These are phyloP conservation scores for Lipomyces chichibuensis DNA, from an alignment of 805 yeast species.

Conservation along the genomic window DNA sequence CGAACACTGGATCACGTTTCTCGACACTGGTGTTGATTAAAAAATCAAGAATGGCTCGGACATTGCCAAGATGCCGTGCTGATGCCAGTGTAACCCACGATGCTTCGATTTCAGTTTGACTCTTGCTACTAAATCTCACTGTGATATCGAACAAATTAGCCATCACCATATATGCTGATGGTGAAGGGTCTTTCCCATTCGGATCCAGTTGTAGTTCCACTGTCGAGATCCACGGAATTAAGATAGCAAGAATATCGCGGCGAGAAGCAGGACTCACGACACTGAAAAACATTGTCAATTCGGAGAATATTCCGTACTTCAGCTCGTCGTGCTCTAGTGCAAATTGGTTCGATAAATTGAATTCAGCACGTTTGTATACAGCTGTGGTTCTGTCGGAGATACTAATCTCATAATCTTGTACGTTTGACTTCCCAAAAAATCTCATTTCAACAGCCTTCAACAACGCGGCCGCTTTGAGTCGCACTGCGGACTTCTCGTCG, in stretches of 20 bases:
- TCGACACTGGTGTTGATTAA: slow-evolving; percentile 68
- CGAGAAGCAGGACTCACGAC: slow-evolving; percentile 62
- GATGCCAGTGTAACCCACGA: slow-evolving; percentile 93
- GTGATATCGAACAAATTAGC: slow-evolving; percentile 84
- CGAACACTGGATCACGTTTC: slow-evolving; percentile 70
- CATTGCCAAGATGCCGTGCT: slow-evolving; percentile 68
- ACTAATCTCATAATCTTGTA: slow-evolving; percentile 66
- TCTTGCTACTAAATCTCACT: slow-evolving; percentile 67
- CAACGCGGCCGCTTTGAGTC: slow-evolving; percentile 74
- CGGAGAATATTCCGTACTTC: slow-evolving; percentile 65
- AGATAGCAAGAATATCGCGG: slow-evolving; percentile 75
- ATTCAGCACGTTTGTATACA: slow-evolving; percentile 83
- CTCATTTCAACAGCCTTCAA: slow-evolving; percentile 66
- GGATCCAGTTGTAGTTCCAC: slow-evolving; percentile 62
- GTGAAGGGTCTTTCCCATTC: slow-evolving; percentile 48
- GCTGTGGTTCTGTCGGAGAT: slow-evolving; percentile 75
- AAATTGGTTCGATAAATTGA: slow-evolving; percentile 73
- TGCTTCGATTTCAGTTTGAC: slow-evolving; percentile 88
- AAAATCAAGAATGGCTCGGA: slow-evolving; percentile 70
- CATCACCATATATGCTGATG: slow-evolving; percentile 66
- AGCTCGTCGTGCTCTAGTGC: slow-evolving; percentile 64
- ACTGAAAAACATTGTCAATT: slow-evolving; percentile 69
- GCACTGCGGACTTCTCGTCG: slow-evolving; percentile 64
- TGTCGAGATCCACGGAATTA: slow-evolving; percentile 91
- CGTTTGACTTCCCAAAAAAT: slow-evolving; percentile 56